Conservation (phyloP, 257 asterid species). For the Penstemon eatonii region DNA sequence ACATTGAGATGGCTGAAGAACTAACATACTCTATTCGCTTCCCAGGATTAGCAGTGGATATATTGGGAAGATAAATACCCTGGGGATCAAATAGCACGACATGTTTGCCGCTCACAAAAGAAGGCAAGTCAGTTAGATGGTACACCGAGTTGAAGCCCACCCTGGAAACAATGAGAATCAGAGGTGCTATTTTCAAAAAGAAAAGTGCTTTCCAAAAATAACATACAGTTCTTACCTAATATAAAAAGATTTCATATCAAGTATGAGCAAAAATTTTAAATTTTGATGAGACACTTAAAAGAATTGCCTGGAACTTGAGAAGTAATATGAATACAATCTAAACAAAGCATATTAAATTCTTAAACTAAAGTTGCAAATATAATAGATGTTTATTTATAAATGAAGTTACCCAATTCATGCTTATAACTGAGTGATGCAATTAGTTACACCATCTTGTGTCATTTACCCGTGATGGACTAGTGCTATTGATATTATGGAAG, state of each 20-base stretch:
- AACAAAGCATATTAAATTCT: constrained; percentile 18
- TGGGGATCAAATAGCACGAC: constrained; percentile 96
- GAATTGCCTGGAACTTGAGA: constrained; percentile 3
- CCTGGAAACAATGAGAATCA: constrained; percentile 52
- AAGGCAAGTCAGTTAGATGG: constrained; percentile 94
- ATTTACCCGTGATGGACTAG: too few relatives aligned
- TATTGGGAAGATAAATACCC: constrained; percentile 85
- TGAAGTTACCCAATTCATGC: too few relatives aligned
- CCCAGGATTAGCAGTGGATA: constrained; percentile 90
- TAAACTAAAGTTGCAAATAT: neutral
- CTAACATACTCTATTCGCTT: constrained; percentile 86
- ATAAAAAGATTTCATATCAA: constrained; percentile 12
- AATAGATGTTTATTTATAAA: too few relatives aligned
- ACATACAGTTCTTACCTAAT: constrained; percentile 3
- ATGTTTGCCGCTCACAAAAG: constrained; percentile 92
- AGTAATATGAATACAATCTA: constrained; percentile 9
- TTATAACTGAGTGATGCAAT: too few relatives aligned
- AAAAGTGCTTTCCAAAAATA: constrained; percentile 21
- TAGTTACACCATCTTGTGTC: too few relatives aligned
- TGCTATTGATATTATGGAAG: too few relatives aligned
- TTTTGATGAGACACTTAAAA: neutral
- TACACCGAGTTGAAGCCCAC: constrained; percentile 99
- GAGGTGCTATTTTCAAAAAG: constrained; percentile 29
- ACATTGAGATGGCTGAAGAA: constrained; percentile 81
- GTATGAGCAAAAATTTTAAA: constrained; percentile 18